A percentile compares a stretch with the other conserved stretches of the same genome.
Conservation (phyloP, 176 grass and related monocot species). For the Sorghum bicolor region Sorghum_bicolor_NCBIv3 NC_012870.2:13046001-13046500, state of each 20-base stretch:
- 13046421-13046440: not conserved
- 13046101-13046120: no score
- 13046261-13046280: fast-evolving
- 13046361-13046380: not conserved
- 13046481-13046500: not conserved
- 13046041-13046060: no score
- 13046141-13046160: no score
- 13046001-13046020: no score
- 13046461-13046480: fast-evolving
- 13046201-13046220: not conserved
- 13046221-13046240: fast-evolving
- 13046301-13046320: fast-evolving
- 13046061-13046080: no score
- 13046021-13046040: no score
- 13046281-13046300: fast-evolving
- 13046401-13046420: fast-evolving
- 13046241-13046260: not conserved
- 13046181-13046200: not conserved
- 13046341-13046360: not conserved
- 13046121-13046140: no score
- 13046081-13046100: no score
- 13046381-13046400: not conserved
- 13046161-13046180: no score
- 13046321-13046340: not conserved
- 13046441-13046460: not conserved